Evolutionary conservation across 208 protist species (phyloP).

Genomic region (Trypanosoma congolense): DNA sequence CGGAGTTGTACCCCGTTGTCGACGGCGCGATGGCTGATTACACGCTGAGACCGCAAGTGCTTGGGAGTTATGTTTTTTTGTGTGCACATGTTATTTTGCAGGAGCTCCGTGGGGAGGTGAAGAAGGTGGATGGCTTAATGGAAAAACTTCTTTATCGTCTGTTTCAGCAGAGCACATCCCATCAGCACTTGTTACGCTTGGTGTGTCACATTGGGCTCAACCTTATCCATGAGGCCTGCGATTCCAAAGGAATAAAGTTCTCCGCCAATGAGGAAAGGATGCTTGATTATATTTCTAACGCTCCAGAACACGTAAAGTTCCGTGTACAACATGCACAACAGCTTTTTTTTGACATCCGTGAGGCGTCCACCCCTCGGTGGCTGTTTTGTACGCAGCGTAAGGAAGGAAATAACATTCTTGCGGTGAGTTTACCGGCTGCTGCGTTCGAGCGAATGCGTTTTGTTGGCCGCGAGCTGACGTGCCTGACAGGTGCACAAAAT

Average conservation of each 20-base stretch:
- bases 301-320: constrained; percentile 74
- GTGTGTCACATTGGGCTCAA: constrained; percentile 82
- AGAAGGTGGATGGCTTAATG: constrained; percentile 28
- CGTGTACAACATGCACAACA: constrained; percentile 68
- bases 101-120: constrained; percentile 22
- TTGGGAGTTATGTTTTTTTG: constrained; percentile 76
- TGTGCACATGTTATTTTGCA: constrained; percentile 60
- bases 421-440: constrained; percentile 71
- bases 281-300: constrained; percentile 60
- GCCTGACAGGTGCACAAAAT: constrained; percentile 52
- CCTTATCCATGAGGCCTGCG: constrained; percentile 37
- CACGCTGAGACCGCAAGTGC: constrained; percentile 70
- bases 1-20: constrained; percentile 49
- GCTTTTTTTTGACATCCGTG: constrained; percentile 63
- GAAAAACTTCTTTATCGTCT: constrained; percentile 54
- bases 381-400: constrained; percentile 78
- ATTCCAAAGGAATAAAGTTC: constrained; percentile 20
- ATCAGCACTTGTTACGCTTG: constrained; percentile 88
- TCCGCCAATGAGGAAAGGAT: constrained; percentile 31
- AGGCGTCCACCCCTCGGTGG: constrained; percentile 44
- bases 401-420: constrained; percentile 71
- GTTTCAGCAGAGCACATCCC: constrained; percentile 80
- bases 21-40: constrained; percentile 50
- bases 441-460: constrained; percentile 80
- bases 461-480: constrained; percentile 65